Evolutionary conservation across 1,139 yeast genomes (phyloP).

Genomic region (Suhomyces yuchorum): DNA sequence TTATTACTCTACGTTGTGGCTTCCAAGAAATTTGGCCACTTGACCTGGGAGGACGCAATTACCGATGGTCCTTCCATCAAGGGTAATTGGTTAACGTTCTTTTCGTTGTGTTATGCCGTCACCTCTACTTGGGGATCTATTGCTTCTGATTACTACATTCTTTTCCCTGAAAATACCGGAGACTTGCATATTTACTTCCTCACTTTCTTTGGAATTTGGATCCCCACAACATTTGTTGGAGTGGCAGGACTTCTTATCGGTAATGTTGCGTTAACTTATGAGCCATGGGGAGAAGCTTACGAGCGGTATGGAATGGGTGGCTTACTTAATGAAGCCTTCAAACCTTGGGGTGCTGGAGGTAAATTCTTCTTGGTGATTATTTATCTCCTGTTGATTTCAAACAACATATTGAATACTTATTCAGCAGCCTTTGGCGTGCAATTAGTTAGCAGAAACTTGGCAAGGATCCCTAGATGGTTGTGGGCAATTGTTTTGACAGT

Average conservation of each 20-base stretch:
- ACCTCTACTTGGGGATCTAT: slow-evolving; percentile 92
- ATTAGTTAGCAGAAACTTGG: slow-evolving; percentile 61
- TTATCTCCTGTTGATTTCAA: slow-evolving; percentile 74
- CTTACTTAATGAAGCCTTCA: slow-evolving; percentile 63
- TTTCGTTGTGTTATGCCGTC: slow-evolving; percentile 73
- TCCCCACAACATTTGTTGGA: slow-evolving; percentile 82
- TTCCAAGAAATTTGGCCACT: slow-evolving; percentile 51
- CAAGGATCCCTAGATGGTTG: slow-evolving; percentile 76
- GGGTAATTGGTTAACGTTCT: slow-evolving; percentile 75
- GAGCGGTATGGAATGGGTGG: slow-evolving; percentile 75
- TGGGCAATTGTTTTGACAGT: slow-evolving; percentile 70
- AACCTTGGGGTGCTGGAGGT: slow-evolving; percentile 79
- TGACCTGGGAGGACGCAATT: slow-evolving; percentile 40
- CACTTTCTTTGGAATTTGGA: slow-evolving; percentile 67
- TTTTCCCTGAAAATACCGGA: slow-evolving; percentile 76
- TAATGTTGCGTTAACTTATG: slow-evolving; percentile 62
- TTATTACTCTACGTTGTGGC: slow-evolving; percentile 69
- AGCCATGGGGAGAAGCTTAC: slow-evolving; percentile 63
- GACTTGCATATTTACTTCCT: slow-evolving; percentile 55
- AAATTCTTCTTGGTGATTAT: slow-evolving; percentile 70
- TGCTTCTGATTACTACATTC: slow-evolving; percentile 81
- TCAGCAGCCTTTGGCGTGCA: slow-evolving; percentile 84
- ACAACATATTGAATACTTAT: slow-evolving; percentile 79
- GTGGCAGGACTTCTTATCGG: slow-evolving; percentile 72
- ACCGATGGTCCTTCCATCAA: slow-evolving; percentile 43